Evolutionary conservation across 768 basidiomycete genomes (phyloP), one percentile per base, ranked within the genome.

Genomic region (Rhodocollybia butyracea): DNA sequence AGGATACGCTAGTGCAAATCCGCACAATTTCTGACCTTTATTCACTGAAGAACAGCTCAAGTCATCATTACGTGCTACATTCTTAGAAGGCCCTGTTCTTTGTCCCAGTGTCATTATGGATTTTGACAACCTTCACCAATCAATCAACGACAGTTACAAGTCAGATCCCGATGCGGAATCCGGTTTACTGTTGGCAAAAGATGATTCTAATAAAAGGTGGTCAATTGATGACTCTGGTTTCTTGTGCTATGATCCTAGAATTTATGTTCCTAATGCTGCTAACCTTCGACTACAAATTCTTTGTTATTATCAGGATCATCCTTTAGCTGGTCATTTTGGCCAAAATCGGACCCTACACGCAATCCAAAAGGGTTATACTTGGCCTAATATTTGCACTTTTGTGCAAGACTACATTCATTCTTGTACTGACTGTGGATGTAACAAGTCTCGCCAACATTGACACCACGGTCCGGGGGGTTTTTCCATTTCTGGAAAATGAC

Each of bases 251-350:
- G 51, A 47, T 2, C 32, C 42, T 12, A 27, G 21, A 17, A 58
- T 58, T 21, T 61, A 51, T 31, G 31, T 58, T 15, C 57, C 54
- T n/a, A 47, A 61, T 26, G 13, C 26, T 17, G n/a, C 22, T 0
- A 48, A 70, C 56, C 64, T 69, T 32, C 56, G 51, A 1, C 57
- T 69, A 5, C 57, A 56, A 0, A 45, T 67, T 15, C 60, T 73
- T 10, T 54, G 60, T 10, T 12, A 40, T 13, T 51, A 54, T 11
- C 68, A 73, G 60, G 60, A 70, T 46, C 56, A 63, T 24, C 59
- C 54, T 22, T 56, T 62, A 10, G 54, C 66, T 0, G 68, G 72
- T 3, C 73, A 74, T 48, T 68, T 59, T 36, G 70, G 75, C 6
- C 60, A 62, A 36, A 61, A 57, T 22, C 63, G 63, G 30, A 73